Percentiles rank a stretch among this genome's conserved stretches.
Conservation (phyloP, 495 filamentous ascomycete genomes). For the Platismatia glauca region DNA sequence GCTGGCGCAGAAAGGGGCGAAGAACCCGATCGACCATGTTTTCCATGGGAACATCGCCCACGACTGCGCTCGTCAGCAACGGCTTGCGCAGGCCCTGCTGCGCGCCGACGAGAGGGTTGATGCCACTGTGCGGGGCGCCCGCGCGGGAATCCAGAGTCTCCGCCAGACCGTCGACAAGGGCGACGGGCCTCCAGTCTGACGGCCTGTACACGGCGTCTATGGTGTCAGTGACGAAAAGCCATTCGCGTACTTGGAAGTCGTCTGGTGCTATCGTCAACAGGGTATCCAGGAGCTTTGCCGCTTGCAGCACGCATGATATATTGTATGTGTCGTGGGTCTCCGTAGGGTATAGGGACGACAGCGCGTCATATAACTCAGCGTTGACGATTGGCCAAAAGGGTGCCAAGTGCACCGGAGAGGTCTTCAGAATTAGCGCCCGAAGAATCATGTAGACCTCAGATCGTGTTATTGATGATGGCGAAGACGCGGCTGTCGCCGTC, state of each 20-base stretch:
- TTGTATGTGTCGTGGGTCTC: conserved; percentile 70
- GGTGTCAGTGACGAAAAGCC: conserved; percentile 94
- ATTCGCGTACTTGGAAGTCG: conserved; percentile 92
- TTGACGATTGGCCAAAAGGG: conserved; percentile 87
- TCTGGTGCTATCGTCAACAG: conserved; percentile 80
- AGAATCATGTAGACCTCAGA: conserved; percentile 86
- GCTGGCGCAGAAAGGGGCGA: conserved; percentile 78
- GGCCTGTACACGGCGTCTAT: conserved; percentile 92
- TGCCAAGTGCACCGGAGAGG: conserved; percentile 65
- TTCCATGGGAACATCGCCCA: conserved; percentile 49
- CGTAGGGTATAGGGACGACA: conserved; percentile 64
- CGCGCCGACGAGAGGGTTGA: conserved; percentile 15
- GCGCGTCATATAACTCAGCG: conserved; percentile 70
- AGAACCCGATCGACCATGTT: conserved; percentile 67
- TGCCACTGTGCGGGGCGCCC: conserved; percentile 31
- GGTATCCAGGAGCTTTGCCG: conserved; percentile 82
- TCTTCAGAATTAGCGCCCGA: conserved; percentile 68
- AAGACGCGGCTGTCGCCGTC: conserved; percentile 76
- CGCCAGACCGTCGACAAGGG: conserved; percentile 77
- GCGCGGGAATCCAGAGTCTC: conserved; percentile 57
- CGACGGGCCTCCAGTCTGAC: conserved; percentile 58
- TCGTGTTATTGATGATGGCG: conserved; percentile 80
- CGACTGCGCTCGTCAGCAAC: conserved; percentile 36
- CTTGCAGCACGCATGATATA: conserved; percentile 68
- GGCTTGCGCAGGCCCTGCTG: conserved; percentile 22